These are phyloP conservation scores for Floccularia luteovirens DNA, from an alignment of 768 basidiomycete genomes.

Conservation along the genomic window DNA sequence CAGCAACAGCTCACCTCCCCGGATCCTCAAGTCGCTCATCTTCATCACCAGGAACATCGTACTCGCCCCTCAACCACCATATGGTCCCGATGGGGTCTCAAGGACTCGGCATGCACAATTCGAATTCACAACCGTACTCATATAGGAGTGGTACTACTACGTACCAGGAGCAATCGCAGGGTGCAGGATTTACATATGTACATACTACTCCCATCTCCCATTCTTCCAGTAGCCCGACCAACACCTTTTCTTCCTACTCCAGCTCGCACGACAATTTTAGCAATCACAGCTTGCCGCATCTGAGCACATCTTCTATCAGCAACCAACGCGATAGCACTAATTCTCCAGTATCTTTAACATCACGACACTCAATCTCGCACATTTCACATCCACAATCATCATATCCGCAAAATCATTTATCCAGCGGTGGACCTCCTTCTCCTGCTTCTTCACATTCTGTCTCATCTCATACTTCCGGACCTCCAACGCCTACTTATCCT, in stretches of 20 bases:
- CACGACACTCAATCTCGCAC: conserved; percentile 55
- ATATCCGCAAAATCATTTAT: conserved; percentile 28
- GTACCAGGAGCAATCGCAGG: conserved; percentile 36
- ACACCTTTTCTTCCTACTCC: conserved; percentile 25
- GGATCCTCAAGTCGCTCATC: conserved; percentile 31
- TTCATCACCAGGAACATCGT: conserved; percentile 34
- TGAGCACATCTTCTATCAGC: neutral
- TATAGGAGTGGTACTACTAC: conserved; percentile 33
- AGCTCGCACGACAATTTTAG: conserved; percentile 17
- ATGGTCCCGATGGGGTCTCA: conserved; percentile 17
- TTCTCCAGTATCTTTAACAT: conserved; percentile 28
- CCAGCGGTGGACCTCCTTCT: conserved; percentile 34
- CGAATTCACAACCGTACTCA: conserved; percentile 22
- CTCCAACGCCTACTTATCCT: conserved; percentile 36
- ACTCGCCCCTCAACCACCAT: conserved; percentile 25
- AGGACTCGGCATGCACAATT: conserved; percentile 7
- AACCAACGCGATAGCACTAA: conserved; percentile 10
- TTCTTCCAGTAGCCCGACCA: conserved; percentile 13
- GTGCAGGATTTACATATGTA: conserved; percentile 26
- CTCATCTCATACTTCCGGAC: conserved; percentile 33
- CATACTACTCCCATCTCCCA: conserved; percentile 27
- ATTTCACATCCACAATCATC: conserved; percentile 47
- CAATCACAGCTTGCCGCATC: conserved; percentile 6
- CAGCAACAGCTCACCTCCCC: conserved; percentile 28
- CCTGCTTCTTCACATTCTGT: conserved; percentile 46